Evolutionary conservation across 495 filamentous ascomycete genomes (phyloP).

Genomic region (Penicillium coprophilum): DNA sequence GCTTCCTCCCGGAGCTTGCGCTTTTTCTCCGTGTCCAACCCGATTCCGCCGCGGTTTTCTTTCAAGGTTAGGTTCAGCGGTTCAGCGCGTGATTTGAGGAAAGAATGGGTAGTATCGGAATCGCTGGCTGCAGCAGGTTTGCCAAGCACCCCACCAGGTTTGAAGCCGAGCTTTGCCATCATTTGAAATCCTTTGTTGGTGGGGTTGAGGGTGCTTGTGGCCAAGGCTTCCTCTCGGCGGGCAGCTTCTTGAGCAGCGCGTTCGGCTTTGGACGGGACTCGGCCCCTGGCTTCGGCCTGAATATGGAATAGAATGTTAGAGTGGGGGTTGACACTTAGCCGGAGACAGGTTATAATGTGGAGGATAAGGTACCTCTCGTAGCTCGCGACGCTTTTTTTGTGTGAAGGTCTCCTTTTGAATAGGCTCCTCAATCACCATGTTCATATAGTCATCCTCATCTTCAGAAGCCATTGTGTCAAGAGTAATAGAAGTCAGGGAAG

Average conservation of each 20-base stretch:
- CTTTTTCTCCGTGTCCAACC: slow-evolving; percentile 78
- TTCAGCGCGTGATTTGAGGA: slow-evolving; percentile 49
- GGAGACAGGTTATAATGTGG: slow-evolving; percentile 7
- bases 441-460: slow-evolving; percentile 63
- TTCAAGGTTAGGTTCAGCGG: slow-evolving; percentile 71
- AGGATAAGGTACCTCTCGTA: slow-evolving; percentile 49
- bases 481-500: background rate
- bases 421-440: slow-evolving; percentile 59
- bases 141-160: slow-evolving; percentile 67
- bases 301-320: slow-evolving; percentile 3
- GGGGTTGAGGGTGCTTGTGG: slow-evolving; percentile 64
- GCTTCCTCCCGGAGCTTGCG: slow-evolving; percentile 70
- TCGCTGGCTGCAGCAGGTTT: slow-evolving; percentile 35
- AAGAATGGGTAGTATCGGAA: slow-evolving; percentile 4
- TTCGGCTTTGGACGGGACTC: slow-evolving; percentile 73
- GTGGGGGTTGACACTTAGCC: background rate
- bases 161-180: slow-evolving; percentile 97
- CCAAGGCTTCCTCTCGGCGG: slow-evolving; percentile 72
- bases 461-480: slow-evolving; percentile 34
- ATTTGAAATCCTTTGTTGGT: slow-evolving; percentile 80
- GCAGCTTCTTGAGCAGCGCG: slow-evolving; percentile 64
- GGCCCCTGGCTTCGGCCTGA: slow-evolving; percentile 47
- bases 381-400: slow-evolving; percentile 53
- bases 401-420: slow-evolving; percentile 55
- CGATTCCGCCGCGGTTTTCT: slow-evolving; percentile 83